phyloP scores from a whole-genome alignment of 805 yeast species.

The Saccharomycopsis guyanensis region DNA sequence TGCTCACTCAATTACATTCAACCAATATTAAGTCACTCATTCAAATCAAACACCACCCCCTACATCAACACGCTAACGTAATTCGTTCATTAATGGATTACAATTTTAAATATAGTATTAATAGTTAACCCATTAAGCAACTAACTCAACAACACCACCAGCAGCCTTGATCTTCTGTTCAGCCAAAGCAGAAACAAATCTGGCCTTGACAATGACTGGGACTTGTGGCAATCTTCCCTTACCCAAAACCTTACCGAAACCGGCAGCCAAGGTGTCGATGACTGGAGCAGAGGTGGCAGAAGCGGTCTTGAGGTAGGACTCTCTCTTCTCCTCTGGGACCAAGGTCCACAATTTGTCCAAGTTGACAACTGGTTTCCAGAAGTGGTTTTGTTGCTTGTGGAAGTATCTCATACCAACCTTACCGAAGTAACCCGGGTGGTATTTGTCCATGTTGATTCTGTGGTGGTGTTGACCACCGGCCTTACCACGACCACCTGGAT shows the following conservation, averaged over 20 bases:
- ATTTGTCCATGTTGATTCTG: slow-evolving; percentile 99
- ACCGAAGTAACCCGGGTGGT: slow-evolving; percentile 99
- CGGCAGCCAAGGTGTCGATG: slow-evolving; percentile 98
- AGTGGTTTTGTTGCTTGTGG: slow-evolving; percentile 91
- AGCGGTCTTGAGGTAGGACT: slow-evolving; percentile 80
- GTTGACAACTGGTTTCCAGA: slow-evolving; percentile 98
- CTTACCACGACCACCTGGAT: slow-evolving; percentile 99
- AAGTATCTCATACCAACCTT: slow-evolving; percentile 99
- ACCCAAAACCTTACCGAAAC: slow-evolving; percentile 99
- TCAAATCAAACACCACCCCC: too few species aligned
- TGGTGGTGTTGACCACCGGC: slow-evolving; percentile 99
- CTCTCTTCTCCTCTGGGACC: slow-evolving; percentile 89
- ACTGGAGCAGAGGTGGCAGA: slow-evolving; percentile 93
- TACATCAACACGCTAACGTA: too few species aligned
- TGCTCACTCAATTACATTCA: too few species aligned
- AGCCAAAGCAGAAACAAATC: slow-evolving; percentile 98
- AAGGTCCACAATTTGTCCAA: slow-evolving; percentile 98
- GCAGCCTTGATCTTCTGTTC: slow-evolving; percentile 99
- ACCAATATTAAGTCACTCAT: too few species aligned
- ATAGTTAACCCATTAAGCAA: too few species aligned
- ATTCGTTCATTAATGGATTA: too few species aligned
- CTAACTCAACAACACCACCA: slow-evolving; percentile 99
- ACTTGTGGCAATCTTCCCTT: slow-evolving; percentile 97
- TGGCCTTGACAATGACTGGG: slow-evolving; percentile 98
- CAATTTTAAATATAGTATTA: too few species aligned